These are phyloP conservation scores for Sarcocystis neurona DNA, from an alignment of 169 alveolate genomes.

Conservation along the genomic window DNA sequence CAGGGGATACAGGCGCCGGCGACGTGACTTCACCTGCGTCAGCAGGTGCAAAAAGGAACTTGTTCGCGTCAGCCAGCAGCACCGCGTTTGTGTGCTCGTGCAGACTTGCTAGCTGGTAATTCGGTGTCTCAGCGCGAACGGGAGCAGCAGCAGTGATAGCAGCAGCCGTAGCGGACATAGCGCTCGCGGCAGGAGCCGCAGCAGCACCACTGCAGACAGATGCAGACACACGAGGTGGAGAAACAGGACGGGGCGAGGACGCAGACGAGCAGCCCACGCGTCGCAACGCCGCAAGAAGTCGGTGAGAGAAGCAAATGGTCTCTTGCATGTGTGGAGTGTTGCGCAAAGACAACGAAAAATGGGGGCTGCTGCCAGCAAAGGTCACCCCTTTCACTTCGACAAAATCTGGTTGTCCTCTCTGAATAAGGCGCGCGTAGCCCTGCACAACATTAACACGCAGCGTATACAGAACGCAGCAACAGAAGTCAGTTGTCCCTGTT, in stretches of 20 bases:
- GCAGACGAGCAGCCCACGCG: neutral
- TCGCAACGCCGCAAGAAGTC: neutral
- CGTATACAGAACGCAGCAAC: neutral
- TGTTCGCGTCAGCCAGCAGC: slow-evolving; percentile 73
- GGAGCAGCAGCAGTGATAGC: neutral
- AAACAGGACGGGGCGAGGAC: neutral
- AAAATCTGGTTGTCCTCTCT: slow-evolving; percentile 82
- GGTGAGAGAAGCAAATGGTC: neutral
- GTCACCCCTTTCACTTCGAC: slow-evolving; percentile 89
- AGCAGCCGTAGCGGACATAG: neutral
- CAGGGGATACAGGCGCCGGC: too few species aligned
- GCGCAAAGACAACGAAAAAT: neutral
- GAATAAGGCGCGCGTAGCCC: slow-evolving; percentile 79
- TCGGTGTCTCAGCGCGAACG: too few species aligned
- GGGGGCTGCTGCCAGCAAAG: slow-evolving; percentile 80
- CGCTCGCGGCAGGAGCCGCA: neutral
- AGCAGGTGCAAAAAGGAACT: neutral
- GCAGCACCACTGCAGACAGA: neutral
- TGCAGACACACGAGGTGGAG: neutral
- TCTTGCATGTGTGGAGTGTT: slow-evolving; percentile 32
- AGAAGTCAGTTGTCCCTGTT: neutral
- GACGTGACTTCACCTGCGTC: too few species aligned
- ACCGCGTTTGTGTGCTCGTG: slow-evolving; percentile 88
- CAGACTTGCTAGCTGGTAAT: slow-evolving; percentile 83
- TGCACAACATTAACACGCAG: too few species aligned